These are phyloP conservation scores for Sporothrix luriei DNA, from an alignment of 2,329 filamentous ascomycete species.

Conservation along the genomic window DNA sequence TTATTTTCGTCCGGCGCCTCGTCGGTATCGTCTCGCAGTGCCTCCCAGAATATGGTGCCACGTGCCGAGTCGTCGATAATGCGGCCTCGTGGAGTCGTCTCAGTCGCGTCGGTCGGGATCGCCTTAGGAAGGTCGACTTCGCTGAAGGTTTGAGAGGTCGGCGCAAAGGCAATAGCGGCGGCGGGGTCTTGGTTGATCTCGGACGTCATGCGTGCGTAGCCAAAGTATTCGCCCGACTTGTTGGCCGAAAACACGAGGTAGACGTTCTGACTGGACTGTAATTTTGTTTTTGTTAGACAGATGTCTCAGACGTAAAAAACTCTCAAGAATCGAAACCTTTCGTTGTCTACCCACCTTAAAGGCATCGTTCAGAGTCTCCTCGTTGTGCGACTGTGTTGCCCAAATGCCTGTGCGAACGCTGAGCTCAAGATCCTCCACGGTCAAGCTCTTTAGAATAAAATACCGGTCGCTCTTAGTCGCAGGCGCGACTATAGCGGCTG, in stretches of 20 bases:
- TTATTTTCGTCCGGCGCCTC: not conserved
- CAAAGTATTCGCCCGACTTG: conserved; percentile 96
- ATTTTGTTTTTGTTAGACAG: not conserved
- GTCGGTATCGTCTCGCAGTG: conserved; percentile 52
- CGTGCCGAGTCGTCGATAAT: conserved; percentile 91
- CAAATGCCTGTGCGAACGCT: conserved; percentile 87
- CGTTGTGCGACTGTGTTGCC: conserved; percentile 94
- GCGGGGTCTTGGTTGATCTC: conserved; percentile 76
- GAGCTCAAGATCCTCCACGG: conserved; percentile 82
- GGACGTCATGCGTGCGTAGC: conserved; percentile 88
- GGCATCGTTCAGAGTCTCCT: conserved; percentile 77
- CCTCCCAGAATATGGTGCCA: conserved; percentile 98
- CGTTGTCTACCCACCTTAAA: conserved; percentile 66
- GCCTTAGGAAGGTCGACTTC: conserved; percentile 73
- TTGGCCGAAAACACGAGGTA: conserved; percentile 95
- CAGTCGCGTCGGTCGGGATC: conserved; percentile 76
- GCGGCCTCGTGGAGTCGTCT: conserved; percentile 75
- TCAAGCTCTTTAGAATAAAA: conserved; percentile 92
- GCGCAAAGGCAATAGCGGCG: conserved; percentile 69
- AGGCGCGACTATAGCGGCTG: no score
- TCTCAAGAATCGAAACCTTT: not conserved
- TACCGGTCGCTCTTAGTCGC: conserved; percentile 63
- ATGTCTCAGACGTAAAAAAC: not conserved
- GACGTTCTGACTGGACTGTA: conserved; percentile 75
- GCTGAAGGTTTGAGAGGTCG: conserved; percentile 61